Base-by-base conservation (phyloP, 345 rosid genomes). In the Arabidopsis arenosa region DNA sequence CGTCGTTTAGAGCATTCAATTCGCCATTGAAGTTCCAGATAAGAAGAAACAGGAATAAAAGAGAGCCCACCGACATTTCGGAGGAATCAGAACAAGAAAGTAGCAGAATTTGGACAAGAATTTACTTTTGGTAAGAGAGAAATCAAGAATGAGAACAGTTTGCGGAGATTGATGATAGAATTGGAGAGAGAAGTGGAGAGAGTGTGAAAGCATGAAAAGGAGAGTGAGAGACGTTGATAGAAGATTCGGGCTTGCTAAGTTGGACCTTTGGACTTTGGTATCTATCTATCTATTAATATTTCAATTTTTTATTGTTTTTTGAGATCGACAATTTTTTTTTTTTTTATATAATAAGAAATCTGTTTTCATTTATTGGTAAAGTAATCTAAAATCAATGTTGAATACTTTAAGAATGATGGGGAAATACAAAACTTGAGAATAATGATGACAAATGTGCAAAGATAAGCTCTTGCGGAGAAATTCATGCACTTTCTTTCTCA, bases 1-100 rank as follows among this genome's bases (percentile, higher is more conserved):
- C 97, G 11, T 62, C 76, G 56, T 86, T 86, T 70, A 87, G 32
- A 70, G 85, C 82, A 70, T 35, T 78, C 76, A 78, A 89, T 39
- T 43, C 66, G 63, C 26, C 80, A 74, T 58, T 28, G 54, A 56
- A 80, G 85, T 72, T 70, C 68, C 68, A 79, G 60, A 85, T 43
- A 54, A 83, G 33, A 33, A 82, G 70, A 72, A 77, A 10, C 47
- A 72, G 15, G 56, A 74, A 53, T 14, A 81, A 21, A 6, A 85
- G 66, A 49, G 80, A 39, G 28, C 43, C 60, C 73, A 71, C 52
- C 86, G 87, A 77, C 62, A 68, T 68, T 36, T 73, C 64, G 28
- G 69, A 56, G n/a, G 68, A 35, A 45, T 12, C 47, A 66, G 52
- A 10, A 15, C 1, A 30, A 51, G 53, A 51, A 40, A 14, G 47